Base-by-base conservation (phyloP, 2,329 filamentous ascomycete species). In the Neospermospora avenae region DNA sequence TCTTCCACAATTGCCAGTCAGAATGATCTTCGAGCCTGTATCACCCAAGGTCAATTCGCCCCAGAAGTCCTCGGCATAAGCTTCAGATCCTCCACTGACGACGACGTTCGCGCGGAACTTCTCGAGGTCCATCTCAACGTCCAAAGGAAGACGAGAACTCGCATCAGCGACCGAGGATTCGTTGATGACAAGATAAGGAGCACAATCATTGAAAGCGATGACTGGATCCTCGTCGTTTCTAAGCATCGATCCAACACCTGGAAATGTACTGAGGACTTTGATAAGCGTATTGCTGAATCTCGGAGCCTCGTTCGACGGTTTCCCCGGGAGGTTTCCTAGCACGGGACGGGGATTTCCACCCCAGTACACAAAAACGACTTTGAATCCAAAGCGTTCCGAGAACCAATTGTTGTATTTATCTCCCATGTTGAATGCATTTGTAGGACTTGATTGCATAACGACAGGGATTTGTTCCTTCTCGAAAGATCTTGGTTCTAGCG, bases 31-130 rank as follows among this genome's bases (percentile, higher is more conserved):
- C 4, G 64, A 37, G 3, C n/a, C 42, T 46, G 18, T 63, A 51
- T 25, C 63, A 41, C 45, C 53, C 6, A 61, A 57, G 0, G 45
- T 31, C 25, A 65, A 44, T 31, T 66, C 60, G 6, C 54, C 82
- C 89, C 88, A 92, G 69, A 82, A 90, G 70, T 92, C 89, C 72
- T 92, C 88, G 13, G 87, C 86, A 71, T 83, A 92, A 1, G 83
- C 73, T 0, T 31, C 10, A 10, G 74, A 72, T 4, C 82, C 79
- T 2, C 84, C 85, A 39, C 82, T 81, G 1, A 91, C 74, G 1
- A 92, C 84, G 49, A 92, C 82, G 70, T 91, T 92, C 0, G 88
- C 87, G 37, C 89, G 83, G 72, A 91, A 89, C 67, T 88, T 88
- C 41, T 80, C 81, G 71, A 89, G 83, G 56, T 87, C 85, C 75